Conservation (phyloP, 768 basidiomycete genomes). For the Pisolithus microcarpus region DNA sequence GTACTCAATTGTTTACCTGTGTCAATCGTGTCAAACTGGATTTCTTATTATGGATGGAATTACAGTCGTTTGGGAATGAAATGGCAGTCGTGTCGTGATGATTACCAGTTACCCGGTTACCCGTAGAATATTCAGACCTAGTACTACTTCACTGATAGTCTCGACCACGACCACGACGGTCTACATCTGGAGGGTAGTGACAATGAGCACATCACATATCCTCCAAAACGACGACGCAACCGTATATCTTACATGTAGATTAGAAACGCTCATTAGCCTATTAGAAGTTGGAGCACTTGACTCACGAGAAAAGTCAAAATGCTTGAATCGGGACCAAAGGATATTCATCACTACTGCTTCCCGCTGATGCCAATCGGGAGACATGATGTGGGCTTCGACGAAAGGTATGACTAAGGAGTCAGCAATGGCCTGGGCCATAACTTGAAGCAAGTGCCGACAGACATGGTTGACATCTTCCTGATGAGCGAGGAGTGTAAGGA, state of each 20-base stretch:
- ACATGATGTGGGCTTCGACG: conserved; percentile 92
- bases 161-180: conserved; percentile 68
- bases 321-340: conserved; percentile 80
- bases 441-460: conserved; percentile 87
- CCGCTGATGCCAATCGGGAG: conserved; percentile 87
- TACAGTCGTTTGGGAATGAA: too few species aligned
- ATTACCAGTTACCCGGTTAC: too few species aligned
- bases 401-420: conserved; percentile 96
- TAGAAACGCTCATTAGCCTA: conserved; percentile 90
- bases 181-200: conserved; percentile 75
- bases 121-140: too few species aligned
- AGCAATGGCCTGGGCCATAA: conserved; percentile 84
- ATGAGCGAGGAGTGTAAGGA: conserved; percentile 78
- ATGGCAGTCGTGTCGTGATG: too few species aligned
- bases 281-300: conserved; percentile 88
- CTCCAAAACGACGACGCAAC: conserved; percentile 96
- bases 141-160: conserved; percentile 39
- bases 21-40: too few species aligned
- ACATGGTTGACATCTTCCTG: conserved; percentile 83
- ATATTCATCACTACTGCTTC: conserved; percentile 96
- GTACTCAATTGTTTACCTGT: too few species aligned
- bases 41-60: too few species aligned
- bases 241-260: conserved; percentile 88
- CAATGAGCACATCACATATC: conserved; percentile 85
- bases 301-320: conserved; percentile 86